Evolutionary conservation across 768 basidiomycete species (phyloP).

Genomic region (Daedaleopsis nitida): DNA sequence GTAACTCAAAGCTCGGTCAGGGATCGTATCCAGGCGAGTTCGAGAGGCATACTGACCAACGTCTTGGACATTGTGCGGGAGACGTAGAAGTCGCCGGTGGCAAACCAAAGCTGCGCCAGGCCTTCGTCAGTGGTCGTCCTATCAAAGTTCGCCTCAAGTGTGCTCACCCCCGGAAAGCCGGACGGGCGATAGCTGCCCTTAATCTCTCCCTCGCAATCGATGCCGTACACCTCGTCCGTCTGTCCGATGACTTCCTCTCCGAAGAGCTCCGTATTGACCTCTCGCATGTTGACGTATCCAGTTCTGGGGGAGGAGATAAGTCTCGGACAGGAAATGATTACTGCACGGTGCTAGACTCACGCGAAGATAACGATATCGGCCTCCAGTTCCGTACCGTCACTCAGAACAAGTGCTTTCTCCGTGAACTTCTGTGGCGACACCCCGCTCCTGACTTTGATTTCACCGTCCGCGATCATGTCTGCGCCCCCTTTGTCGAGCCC

Average conservation of each 20-base stretch:
- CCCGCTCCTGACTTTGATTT: slow-evolving; percentile 52
- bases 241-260: slow-evolving; percentile 38
- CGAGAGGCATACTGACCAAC: slow-evolving; percentile 29
- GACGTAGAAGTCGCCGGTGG: slow-evolving; percentile 37
- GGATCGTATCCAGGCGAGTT: no score
- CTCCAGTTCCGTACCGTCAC: slow-evolving; percentile 25
- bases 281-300: slow-evolving; percentile 36
- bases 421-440: slow-evolving; percentile 32
- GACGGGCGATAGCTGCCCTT: slow-evolving; percentile 40
- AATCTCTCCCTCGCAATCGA: slow-evolving; percentile 45
- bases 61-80: slow-evolving; percentile 40
- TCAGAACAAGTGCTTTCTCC: slow-evolving; percentile 22
- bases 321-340: background rate
- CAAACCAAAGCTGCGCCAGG: slow-evolving; percentile 42
- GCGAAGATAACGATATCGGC: slow-evolving; percentile 33
- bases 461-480: slow-evolving; percentile 47
- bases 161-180: slow-evolving; percentile 44
- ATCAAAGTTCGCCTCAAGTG: background rate
- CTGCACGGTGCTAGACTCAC: slow-evolving; percentile 17
- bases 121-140: no score
- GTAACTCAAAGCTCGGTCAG: background rate
- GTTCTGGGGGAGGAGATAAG: slow-evolving; percentile 24
- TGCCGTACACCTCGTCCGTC: slow-evolving; percentile 38
- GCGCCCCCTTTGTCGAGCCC: slow-evolving; percentile 40
- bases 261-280: slow-evolving; percentile 35